phyloP scores from a whole-genome alignment of 257 asterid species.

The Solanum paucissectum region DNA sequence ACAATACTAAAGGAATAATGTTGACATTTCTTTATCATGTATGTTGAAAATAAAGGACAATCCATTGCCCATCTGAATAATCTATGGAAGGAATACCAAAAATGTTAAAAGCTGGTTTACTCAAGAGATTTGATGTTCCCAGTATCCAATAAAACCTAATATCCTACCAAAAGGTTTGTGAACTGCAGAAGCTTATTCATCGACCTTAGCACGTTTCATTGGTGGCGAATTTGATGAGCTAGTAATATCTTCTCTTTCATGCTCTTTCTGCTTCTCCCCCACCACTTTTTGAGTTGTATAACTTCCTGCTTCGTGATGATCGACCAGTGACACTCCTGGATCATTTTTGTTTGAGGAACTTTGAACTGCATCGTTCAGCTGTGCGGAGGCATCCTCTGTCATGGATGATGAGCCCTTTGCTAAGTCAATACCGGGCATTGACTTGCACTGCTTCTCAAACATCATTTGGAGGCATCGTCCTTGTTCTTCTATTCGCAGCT shows the following conservation, averaged over 20 bases:
- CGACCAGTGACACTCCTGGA: background rate
- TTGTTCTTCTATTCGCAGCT: constrained; percentile 12
- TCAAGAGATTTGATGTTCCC: background rate
- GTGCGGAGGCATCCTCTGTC: constrained; percentile 28
- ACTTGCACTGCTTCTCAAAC: constrained; percentile 27
- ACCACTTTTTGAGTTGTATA: background rate
- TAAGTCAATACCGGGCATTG: constrained; percentile 30
- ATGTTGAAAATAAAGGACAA: background rate
- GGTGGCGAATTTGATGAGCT: constrained; percentile 29
- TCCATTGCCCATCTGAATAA: background rate
- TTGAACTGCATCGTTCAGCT: constrained; percentile 15
- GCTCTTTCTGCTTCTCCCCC: constrained; percentile 26
- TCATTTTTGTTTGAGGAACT: constrained; percentile 22
- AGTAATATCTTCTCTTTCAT: constrained; percentile 7
- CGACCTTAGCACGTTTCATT: constrained; percentile 50
- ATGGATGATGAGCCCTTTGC: constrained; percentile 41
- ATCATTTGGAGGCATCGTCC: constrained; percentile 8
- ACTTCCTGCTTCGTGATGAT: background rate
- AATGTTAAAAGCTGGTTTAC: background rate
- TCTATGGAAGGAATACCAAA: background rate
- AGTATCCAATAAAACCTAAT: background rate
- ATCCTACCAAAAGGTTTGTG: background rate
- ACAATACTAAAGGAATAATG: background rate
- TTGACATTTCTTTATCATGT: background rate
- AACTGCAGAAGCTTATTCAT: constrained; percentile 11